phyloP scores from a whole-genome alignment of 2,329 filamentous ascomycete species.

The Nectriaceae sp. region DNA sequence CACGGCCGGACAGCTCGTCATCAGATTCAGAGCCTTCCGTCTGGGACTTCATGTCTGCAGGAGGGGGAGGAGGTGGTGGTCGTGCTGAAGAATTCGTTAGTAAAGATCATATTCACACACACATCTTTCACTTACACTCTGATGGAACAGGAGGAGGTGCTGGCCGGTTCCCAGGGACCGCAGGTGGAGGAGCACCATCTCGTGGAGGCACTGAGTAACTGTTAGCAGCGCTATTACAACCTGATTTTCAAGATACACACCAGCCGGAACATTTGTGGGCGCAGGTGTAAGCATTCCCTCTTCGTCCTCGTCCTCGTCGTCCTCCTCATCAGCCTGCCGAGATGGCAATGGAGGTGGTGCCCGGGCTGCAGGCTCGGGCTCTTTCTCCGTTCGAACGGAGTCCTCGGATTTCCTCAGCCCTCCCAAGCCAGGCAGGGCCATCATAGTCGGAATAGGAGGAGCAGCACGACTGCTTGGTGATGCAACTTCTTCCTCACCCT shows the following conservation, averaged over 20 bases:
- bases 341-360: conserved; percentile 32
- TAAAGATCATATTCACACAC: conserved; percentile 26
- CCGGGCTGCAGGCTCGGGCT: conserved; percentile 31
- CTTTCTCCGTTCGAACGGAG: conserved; percentile 38
- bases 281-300: conserved; percentile 34
- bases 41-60: conserved; percentile 60
- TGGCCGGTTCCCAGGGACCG: conserved; percentile 53
- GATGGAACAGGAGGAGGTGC: conserved; percentile 59
- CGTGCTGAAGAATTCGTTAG: conserved; percentile 52
- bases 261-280: conserved; percentile 22
- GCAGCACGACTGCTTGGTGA: conserved; percentile 46
- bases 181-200: conserved; percentile 41
- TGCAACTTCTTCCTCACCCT: conserved; percentile 43
- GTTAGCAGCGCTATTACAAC: conserved; percentile 21
- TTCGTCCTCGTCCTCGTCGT: conserved; percentile 36
- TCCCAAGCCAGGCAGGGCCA: conserved; percentile 73
- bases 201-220: conserved; percentile 34
- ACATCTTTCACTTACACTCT: conserved; percentile 55
- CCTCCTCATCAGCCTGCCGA: conserved; percentile 24
- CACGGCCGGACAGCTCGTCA: conserved; percentile 72
- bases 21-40: conserved; percentile 84
- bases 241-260: conserved; percentile 17
- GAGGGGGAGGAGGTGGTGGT: conserved; percentile 56
- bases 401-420: conserved; percentile 52
- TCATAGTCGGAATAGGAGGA: conserved; percentile 60